Evolutionary conservation across 2,329 filamentous ascomycete genomes (phyloP), one percentile per base, ranked within the genome.

Genomic region (Zymoseptoria crescenta): DNA sequence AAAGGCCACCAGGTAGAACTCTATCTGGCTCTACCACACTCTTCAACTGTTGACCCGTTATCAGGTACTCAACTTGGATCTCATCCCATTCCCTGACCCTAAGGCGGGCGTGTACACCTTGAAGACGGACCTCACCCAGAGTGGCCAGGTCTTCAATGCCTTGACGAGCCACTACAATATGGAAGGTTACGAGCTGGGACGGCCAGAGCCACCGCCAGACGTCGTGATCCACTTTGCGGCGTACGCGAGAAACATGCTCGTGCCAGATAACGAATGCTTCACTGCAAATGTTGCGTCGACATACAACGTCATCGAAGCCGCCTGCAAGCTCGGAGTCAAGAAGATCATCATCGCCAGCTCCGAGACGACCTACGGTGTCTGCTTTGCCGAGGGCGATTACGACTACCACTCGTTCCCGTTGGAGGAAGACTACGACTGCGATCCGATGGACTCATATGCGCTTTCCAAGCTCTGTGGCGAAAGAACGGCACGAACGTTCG

Each of bases 141-240:
- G 73, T 49, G 81, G 81, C 21, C 80, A 83, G 67, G 80, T 81
- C 57, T 83, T 80, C 74, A 81, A 80, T 59, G 81, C 81, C 4
- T 68, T 83, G 9, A 80, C 78, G 10, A 81, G 79, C 0, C 82
- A 86, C 64, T 85, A 83, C 72, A 74, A 79, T 66, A 79, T 83
- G 64, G 68, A 69, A 10, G 78, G 78, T 55, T 81, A 80, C 65
- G 76, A 76, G 28, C 74, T 75, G n/a, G 70, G 74, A 55, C 59
- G 74, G 51, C 71, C 73, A 3, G 77, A 76, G 19, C 68, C 71
- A 0, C 74, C 75, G 0, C 83, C 84, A 0, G 83, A 86, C 66
- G 83, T 80, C 0, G 80, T 87, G 55, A 83, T 87, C 55, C 84
- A 87, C 68, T 82, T 86, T 55, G 81, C 79, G 13, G 83, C 81